These are phyloP conservation scores for Metroxylon sagu DNA, from an alignment of 176 grass and related monocot species.

Conservation along the genomic window DNA sequence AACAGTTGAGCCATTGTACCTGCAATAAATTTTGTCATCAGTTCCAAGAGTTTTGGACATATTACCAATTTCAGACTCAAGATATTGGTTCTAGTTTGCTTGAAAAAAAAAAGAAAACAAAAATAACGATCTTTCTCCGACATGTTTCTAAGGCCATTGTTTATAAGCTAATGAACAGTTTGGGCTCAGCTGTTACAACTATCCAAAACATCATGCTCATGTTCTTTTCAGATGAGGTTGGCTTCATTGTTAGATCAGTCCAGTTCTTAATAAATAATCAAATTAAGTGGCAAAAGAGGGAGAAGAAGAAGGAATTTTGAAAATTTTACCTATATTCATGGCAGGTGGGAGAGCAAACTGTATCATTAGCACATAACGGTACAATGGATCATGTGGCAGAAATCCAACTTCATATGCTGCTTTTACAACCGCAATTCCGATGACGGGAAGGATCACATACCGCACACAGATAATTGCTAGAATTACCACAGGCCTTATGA, in stretches of 20 bases:
- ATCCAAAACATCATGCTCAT: too few species aligned
- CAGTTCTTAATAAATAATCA: too few species aligned
- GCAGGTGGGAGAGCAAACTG: conserved; percentile 78
- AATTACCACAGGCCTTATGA: conserved; percentile 35
- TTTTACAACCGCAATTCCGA: conserved; percentile 48
- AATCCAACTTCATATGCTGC: conserved; percentile 48
- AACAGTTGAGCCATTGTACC: conserved; percentile 75
- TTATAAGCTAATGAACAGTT: neutral
- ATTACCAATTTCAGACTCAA: too few species aligned
- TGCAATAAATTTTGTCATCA: conserved; percentile 4
- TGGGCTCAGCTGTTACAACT: neutral
- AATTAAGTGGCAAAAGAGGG: too few species aligned
- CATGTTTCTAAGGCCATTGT: neutral
- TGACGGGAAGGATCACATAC: conserved; percentile 52
- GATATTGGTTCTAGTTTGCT: too few species aligned
- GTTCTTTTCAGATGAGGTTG: too few species aligned
- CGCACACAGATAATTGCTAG: conserved; percentile 48
- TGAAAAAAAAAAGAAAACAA: too few species aligned
- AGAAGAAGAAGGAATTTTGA: too few species aligned
- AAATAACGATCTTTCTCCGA: too few species aligned
- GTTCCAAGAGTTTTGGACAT: too few species aligned
- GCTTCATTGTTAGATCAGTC: too few species aligned
- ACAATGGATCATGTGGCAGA: conserved; percentile 56
- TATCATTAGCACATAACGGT: conserved; percentile 74
- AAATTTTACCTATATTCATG: conserved; percentile 68